Evolutionary conservation across 805 yeast species (phyloP), one percentile per base, ranked within the genome.

Genomic region (Blastobotrys robertii): DNA sequence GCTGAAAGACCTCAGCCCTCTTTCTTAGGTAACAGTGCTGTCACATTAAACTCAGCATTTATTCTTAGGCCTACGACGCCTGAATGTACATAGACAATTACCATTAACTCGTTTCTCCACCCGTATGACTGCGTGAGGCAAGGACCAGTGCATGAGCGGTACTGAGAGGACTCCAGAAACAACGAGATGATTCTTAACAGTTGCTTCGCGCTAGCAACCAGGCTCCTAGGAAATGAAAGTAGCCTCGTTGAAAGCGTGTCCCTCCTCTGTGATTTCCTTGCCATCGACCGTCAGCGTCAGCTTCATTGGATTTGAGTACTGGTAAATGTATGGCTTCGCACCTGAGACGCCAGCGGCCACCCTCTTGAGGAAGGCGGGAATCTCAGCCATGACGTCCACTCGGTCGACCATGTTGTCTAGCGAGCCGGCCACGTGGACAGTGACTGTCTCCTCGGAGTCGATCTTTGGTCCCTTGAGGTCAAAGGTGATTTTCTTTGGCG

Each of bases 351-450:
- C 95, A 49, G 88, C 78, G 37, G 85, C 97, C 46, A 92, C 83
- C 55, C 80, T 83, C 67, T 90, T 92, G 52, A 92, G 94, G 64
- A 92, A 87, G 50, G 77, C 80, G 22, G 98, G 98, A 46, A 92
- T 81, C 66, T 92, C 97, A 41, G 87, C 84, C 97, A 92, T 87
- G 46, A 92, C 97, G 65, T 92, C 98, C 45, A 92, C 88, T 60
- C 97, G 79, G 67, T 86, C 97, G 41, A 85, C 77, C 47, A 84
- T 65, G 37, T 71, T 67, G 12, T 61, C 60, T 52, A 90, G 71
- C 15, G 70, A 66, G 48, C 95, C 96, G 34, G 54, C 58, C 4
- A 83, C 76, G 8, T 59, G 62, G 38, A 75, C 82, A 38, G 62
- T 66, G 19, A 73, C 69, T 3, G 33, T 32, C 44, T 64, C 64